These are phyloP conservation scores for Cymbopogon citratus DNA, from an alignment of 176 grass and related monocot species.

Conservation along the genomic window DNA sequence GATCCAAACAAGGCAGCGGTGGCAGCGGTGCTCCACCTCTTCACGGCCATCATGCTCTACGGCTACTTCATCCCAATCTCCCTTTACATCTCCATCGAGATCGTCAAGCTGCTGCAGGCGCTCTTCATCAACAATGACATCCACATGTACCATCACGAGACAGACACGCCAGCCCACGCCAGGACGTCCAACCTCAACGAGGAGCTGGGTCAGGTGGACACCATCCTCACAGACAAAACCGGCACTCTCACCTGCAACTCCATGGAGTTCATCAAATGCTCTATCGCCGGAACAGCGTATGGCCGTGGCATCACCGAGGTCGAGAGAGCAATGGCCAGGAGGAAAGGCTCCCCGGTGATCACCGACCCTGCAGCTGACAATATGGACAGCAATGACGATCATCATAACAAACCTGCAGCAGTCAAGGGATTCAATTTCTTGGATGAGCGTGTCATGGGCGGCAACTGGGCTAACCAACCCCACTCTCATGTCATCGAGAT, in stretches of 20 bases:
- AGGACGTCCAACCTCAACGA: conserved; percentile 92
- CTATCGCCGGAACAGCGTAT: conserved; percentile 74
- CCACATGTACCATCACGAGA: conserved; percentile 81
- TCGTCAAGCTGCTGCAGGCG: conserved; percentile 81
- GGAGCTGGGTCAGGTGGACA: conserved; percentile 88
- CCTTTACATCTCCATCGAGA: conserved; percentile 91
- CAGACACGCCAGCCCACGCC: conserved; percentile 63
- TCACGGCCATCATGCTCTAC: conserved; percentile 88
- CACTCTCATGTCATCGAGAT: conserved; percentile 44
- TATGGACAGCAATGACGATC: no score
- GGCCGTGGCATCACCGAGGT: conserved; percentile 71
- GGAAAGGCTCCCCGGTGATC: conserved; percentile 39
- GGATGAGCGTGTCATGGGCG: conserved; percentile 73
- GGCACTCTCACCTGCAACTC: conserved; percentile 92
- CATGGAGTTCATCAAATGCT: conserved; percentile 98
- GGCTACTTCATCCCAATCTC: conserved; percentile 92
- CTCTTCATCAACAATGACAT: conserved; percentile 81
- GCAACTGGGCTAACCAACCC: conserved; percentile 61
- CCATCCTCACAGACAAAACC: conserved; percentile 85
- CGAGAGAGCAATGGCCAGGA: conserved; percentile 69
- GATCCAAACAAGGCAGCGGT: conserved; percentile 30
- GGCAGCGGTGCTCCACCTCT: conserved; percentile 55
- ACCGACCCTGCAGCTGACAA: neutral
- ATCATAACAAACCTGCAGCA: neutral
- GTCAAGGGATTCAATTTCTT: conserved; percentile 86